A percentile compares a stretch with the other conserved stretches of the same genome.
phyloP scores from a whole-genome alignment of 306 rosid genomes.

The Fagus crenata region DNA sequence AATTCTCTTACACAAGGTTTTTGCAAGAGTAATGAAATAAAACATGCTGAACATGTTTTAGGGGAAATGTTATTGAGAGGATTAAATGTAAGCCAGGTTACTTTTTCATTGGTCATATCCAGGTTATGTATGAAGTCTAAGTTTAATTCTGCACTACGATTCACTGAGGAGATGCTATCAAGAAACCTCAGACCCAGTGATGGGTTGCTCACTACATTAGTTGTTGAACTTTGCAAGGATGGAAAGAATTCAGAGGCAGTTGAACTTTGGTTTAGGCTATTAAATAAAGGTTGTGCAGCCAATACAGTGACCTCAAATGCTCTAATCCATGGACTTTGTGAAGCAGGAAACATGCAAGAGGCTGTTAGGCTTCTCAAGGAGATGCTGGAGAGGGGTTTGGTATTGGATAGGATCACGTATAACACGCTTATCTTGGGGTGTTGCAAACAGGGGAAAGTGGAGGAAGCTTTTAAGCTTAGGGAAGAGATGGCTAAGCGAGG shows the following conservation, averaged over 20 bases:
- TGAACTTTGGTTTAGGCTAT: conserved; percentile 68
- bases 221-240: conserved; percentile 59
- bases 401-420: conserved; percentile 59
- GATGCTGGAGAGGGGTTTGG: conserved; percentile 60
- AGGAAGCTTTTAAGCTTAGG: conserved; percentile 53
- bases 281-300: conserved; percentile 48
- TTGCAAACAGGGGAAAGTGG: conserved; percentile 53
- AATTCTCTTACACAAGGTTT: conserved; percentile 61
- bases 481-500: conserved; percentile 54
- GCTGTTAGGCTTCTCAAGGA: conserved; percentile 34
- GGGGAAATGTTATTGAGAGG: conserved; percentile 38
- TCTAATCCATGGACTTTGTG: conserved; percentile 67
- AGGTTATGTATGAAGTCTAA: conserved; percentile 47
- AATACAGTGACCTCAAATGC: conserved; percentile 66
- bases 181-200: conserved; percentile 56
- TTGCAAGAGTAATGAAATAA: conserved; percentile 52
- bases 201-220: conserved; percentile 58
- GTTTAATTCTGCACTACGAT: conserved; percentile 48
- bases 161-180: conserved; percentile 41
- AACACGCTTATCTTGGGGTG: conserved; percentile 67
- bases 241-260: conserved; percentile 55
- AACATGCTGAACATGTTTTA: conserved; percentile 47
- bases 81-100: conserved; percentile 45
- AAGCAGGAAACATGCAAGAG: conserved; percentile 47
- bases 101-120: conserved; percentile 50